Evolutionary conservation across 78 protist species (phyloP).

Genomic region (Goniomonas avonlea): DNA sequence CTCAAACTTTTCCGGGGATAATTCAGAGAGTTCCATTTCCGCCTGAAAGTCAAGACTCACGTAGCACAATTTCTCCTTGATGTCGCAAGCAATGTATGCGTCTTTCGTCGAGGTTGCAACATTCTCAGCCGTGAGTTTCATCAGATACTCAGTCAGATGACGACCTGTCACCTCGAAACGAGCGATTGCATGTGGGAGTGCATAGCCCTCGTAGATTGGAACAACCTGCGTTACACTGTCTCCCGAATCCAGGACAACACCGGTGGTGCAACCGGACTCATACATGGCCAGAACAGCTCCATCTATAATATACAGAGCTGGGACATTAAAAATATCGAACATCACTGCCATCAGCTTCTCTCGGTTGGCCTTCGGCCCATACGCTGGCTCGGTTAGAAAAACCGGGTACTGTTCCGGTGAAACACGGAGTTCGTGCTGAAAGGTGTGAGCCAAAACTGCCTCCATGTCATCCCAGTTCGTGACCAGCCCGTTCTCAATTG

Average conservation of each 20-base stretch:
- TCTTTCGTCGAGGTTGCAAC: slow-evolving; percentile 84
- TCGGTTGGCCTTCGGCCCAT: slow-evolving; percentile 43
- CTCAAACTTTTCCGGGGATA: slow-evolving; percentile 40
- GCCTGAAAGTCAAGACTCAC: slow-evolving; percentile 71
- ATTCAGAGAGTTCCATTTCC: slow-evolving; percentile 62
- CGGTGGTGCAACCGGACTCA: slow-evolving; percentile 31
- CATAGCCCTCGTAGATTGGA: slow-evolving; percentile 46
- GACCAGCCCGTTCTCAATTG: slow-evolving; percentile 89
- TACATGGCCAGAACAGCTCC: slow-evolving; percentile 53
- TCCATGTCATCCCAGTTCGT: slow-evolving; percentile 84
- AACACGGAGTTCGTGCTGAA: slow-evolving; percentile 57
- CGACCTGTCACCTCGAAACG: slow-evolving; percentile 33
- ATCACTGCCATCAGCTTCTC: slow-evolving; percentile 57
- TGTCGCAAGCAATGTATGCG: slow-evolving; percentile 81
- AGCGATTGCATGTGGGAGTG: slow-evolving; percentile 21
- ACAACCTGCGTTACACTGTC: slow-evolving; percentile 43
- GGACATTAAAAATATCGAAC: slow-evolving; percentile 46
- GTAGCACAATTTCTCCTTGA: too few relatives aligned
- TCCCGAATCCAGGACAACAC: slow-evolving; percentile 47
- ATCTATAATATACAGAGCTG: slow-evolving; percentile 29
- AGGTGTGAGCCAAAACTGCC: slow-evolving; percentile 71
- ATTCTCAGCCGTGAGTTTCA: slow-evolving; percentile 39
- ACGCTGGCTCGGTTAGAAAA: slow-evolving; percentile 51
- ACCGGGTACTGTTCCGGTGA: slow-evolving; percentile 47
- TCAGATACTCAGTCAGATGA: slow-evolving; percentile 21